These are phyloP conservation scores for Noccaea caerulescens DNA, from an alignment of 345 rosid species.

Conservation along the genomic window DNA sequence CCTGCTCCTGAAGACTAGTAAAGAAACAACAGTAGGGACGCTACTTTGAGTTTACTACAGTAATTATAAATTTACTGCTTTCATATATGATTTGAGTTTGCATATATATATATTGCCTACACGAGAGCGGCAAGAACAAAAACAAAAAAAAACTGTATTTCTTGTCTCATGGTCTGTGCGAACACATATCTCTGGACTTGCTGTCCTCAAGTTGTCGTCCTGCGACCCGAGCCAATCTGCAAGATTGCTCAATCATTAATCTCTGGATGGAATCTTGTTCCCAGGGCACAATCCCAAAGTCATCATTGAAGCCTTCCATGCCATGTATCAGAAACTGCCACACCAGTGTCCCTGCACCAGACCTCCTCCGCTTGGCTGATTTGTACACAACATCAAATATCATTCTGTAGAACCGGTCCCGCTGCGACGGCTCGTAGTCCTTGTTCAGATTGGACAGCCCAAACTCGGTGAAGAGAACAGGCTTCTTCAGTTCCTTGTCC, in stretches of 20 bases:
- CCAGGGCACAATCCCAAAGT: slow-evolving; percentile 84
- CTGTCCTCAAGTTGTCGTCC: slow-evolving; percentile 45
- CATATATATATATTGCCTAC: neutral
- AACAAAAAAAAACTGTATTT: neutral
- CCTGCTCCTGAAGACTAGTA: no score
- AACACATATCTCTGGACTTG: slow-evolving; percentile 56
- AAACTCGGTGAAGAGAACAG: slow-evolving; percentile 82
- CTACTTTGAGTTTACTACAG: no score
- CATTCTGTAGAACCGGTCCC: slow-evolving; percentile 61
- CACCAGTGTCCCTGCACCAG: slow-evolving; percentile 83
- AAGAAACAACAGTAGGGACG: no score
- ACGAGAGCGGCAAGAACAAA: slow-evolving; percentile 6
- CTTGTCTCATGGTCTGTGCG: slow-evolving; percentile 40
- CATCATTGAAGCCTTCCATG: slow-evolving; percentile 87
- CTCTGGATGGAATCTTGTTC: slow-evolving; percentile 62
- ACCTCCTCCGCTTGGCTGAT: slow-evolving; percentile 69
- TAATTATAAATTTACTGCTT: no score
- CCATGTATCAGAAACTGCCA: slow-evolving; percentile 86
- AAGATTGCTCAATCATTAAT: slow-evolving; percentile 64
- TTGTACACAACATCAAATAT: slow-evolving; percentile 61
- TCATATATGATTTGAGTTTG: slow-evolving; percentile 19
- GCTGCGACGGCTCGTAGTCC: slow-evolving; percentile 63
- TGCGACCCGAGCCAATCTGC: slow-evolving; percentile 61
- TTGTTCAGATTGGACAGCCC: slow-evolving; percentile 80
- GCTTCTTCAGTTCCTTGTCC: slow-evolving; percentile 73